phyloP scores from a whole-genome alignment of 2,329 filamentous ascomycete species.

The Paraconiothyrium brasiliense region DNA sequence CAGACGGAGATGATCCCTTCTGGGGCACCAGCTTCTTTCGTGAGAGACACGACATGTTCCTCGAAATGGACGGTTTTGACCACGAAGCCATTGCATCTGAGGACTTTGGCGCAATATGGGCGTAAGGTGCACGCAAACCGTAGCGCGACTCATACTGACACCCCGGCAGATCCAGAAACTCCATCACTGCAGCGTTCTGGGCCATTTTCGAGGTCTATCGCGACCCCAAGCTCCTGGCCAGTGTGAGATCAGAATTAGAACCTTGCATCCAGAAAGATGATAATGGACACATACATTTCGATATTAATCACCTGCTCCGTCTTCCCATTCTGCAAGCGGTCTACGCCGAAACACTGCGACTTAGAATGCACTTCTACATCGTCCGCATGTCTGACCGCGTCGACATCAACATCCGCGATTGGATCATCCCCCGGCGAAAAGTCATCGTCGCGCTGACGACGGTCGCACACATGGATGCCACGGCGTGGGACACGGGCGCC shows the following conservation, averaged over 20 bases:
- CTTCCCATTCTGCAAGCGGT: slow-evolving; percentile 46
- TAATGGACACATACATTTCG: slow-evolving; percentile 20
- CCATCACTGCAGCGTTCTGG: slow-evolving; percentile 28
- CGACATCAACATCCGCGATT: slow-evolving; percentile 38
- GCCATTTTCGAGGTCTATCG: slow-evolving; percentile 32
- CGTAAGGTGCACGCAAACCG: no score
- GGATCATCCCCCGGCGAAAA: slow-evolving; percentile 36
- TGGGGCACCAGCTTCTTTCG: slow-evolving; percentile 22
- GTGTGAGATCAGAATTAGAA: slow-evolving; percentile 5
- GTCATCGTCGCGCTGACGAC: slow-evolving; percentile 36
- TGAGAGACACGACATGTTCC: slow-evolving; percentile 18
- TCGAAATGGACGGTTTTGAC: slow-evolving; percentile 20
- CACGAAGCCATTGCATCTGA: slow-evolving; percentile 17
- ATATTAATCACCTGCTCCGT: slow-evolving; percentile 14
- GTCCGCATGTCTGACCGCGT: slow-evolving; percentile 23
- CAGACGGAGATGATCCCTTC: slow-evolving; percentile 8
- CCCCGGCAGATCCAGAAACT: slow-evolving; percentile 4
- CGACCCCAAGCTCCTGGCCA: slow-evolving; percentile 26
- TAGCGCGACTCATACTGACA: not conserved
- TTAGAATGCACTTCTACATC: slow-evolving; percentile 32
- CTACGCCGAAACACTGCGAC: slow-evolving; percentile 48
- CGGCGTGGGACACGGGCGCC: slow-evolving; percentile 41
- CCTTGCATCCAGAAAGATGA: not conserved
- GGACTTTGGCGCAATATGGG: not conserved
- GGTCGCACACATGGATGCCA: slow-evolving; percentile 29